These are phyloP conservation scores for Lodderomyces parapsilosis DNA, from an alignment of 1,139 yeast genomes.

Conservation along the genomic window DNA sequence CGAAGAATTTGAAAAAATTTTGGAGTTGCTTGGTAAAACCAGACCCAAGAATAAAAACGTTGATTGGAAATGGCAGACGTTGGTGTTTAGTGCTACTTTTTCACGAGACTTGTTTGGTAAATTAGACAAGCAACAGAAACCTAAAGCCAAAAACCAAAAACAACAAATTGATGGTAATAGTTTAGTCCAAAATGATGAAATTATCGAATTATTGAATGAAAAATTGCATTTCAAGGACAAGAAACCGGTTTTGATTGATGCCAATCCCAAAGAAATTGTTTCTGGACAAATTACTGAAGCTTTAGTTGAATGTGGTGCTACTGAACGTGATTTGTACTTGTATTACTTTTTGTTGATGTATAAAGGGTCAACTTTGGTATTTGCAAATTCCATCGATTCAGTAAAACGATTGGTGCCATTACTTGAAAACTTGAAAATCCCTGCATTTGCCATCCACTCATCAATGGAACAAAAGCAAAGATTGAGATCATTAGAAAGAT, in stretches of 20 bases:
- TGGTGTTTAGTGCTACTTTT: slow-evolving; percentile 94
- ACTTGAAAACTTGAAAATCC: slow-evolving; percentile 65
- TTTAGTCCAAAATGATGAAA: slow-evolving; percentile 49
- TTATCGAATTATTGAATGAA: slow-evolving; percentile 52
- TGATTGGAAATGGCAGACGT: slow-evolving; percentile 76
- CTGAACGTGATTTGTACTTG: slow-evolving; percentile 84
- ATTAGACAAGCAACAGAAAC: slow-evolving; percentile 38
- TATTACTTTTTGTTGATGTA: slow-evolving; percentile 85
- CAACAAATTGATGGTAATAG: slow-evolving; percentile 27
- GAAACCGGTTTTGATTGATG: slow-evolving; percentile 69
- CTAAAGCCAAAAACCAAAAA: slow-evolving; percentile 14
- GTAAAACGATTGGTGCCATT: slow-evolving; percentile 84
- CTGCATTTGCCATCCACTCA: slow-evolving; percentile 84
- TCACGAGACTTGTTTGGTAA: slow-evolving; percentile 79
- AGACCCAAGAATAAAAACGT: slow-evolving; percentile 26
- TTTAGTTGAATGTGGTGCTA: slow-evolving; percentile 85
- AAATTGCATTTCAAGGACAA: slow-evolving; percentile 61
- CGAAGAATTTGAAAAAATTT: slow-evolving; percentile 82
- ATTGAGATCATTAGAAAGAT: slow-evolving; percentile 76
- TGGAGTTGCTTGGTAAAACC: slow-evolving; percentile 54
- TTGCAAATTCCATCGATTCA: slow-evolving; percentile 91
- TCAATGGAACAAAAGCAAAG: slow-evolving; percentile 96
- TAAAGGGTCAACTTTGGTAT: slow-evolving; percentile 87
- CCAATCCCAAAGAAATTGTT: slow-evolving; percentile 82
- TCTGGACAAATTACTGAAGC: slow-evolving; percentile 80